A percentile compares a stretch with the other conserved stretches of the same genome.
Evolutionary conservation across 768 basidiomycete species (phyloP).

Genomic region (Asterophora lycoperdoides): DNA sequence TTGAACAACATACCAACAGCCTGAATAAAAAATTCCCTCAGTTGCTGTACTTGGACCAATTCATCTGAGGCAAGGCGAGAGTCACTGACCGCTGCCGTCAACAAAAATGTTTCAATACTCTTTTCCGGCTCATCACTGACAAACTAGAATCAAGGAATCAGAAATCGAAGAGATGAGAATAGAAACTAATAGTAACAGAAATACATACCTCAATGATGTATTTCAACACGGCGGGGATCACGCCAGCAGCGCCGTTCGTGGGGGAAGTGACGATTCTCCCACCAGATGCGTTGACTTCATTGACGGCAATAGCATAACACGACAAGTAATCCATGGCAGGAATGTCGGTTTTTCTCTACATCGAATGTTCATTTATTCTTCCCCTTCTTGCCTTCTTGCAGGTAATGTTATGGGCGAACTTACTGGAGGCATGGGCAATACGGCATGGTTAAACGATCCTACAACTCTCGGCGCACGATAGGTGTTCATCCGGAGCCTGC

Average conservation of each 20-base stretch:
- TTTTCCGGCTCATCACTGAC: slow-evolving; percentile 89
- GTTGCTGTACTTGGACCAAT: neutral
- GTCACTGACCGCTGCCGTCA: slow-evolving; percentile 74
- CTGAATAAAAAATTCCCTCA: slow-evolving; percentile 30
- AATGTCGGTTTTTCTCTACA: slow-evolving; percentile 77
- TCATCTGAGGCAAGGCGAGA: neutral
- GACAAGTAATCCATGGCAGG: slow-evolving; percentile 92
- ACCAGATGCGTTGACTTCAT: slow-evolving; percentile 91
- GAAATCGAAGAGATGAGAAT: slow-evolving; percentile 4
- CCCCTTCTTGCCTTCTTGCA: too few species aligned
- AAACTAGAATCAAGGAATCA: slow-evolving; percentile 43
- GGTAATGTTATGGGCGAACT: slow-evolving; percentile 22
- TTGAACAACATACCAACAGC: slow-evolving; percentile 96
- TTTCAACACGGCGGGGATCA: slow-evolving; percentile 90
- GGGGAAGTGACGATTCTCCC: slow-evolving; percentile 94
- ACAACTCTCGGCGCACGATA: slow-evolving; percentile 45
- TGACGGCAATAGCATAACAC: slow-evolving; percentile 92
- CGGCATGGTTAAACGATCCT: slow-evolving; percentile 75
- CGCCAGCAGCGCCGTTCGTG: slow-evolving; percentile 90
- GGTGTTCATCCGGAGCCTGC: slow-evolving; percentile 11
- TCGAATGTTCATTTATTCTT: neutral
- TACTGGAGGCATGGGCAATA: slow-evolving; percentile 81
- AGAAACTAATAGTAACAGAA: neutral
- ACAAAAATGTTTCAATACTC: slow-evolving; percentile 81
- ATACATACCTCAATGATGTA: slow-evolving; percentile 71